Evolutionary conservation across 768 basidiomycete species (phyloP).

Genomic region (Cystobasidium ongulense): DNA sequence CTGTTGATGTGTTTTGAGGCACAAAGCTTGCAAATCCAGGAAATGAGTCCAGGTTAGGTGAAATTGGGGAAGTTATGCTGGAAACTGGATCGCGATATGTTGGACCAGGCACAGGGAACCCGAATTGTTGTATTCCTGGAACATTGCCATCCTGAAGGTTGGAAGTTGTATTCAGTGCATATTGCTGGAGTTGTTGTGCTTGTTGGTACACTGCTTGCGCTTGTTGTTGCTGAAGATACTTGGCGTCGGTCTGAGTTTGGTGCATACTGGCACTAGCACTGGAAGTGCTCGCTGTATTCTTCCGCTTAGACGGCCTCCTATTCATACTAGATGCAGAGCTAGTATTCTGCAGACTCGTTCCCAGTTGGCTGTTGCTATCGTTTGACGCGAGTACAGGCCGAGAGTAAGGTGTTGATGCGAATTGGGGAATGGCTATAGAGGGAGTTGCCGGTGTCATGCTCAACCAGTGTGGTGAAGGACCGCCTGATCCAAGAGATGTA

Average conservation of each 20-base stretch:
- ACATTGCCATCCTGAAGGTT: neutral
- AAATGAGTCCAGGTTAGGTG: neutral
- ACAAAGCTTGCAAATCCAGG: neutral
- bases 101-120: neutral
- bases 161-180: neutral
- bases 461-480: neutral
- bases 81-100: constrained; percentile 9
- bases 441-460: neutral
- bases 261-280: neutral
- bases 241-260: neutral
- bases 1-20: neutral
- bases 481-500: neutral
- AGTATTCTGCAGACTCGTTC: neutral
- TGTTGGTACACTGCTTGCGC: neutral
- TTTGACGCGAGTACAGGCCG: neutral
- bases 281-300: neutral
- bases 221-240: neutral
- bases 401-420: neutral
- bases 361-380: neutral
- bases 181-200: neutral
- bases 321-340: neutral
- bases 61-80: neutral
- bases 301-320: neutral
- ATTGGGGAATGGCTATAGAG: neutral
- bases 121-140: neutral